Percentiles rank a stretch among this genome's conserved stretches.
phyloP scores from a whole-genome alignment of 139 green algal genomes.

The Nannochloris sp. region DNA sequence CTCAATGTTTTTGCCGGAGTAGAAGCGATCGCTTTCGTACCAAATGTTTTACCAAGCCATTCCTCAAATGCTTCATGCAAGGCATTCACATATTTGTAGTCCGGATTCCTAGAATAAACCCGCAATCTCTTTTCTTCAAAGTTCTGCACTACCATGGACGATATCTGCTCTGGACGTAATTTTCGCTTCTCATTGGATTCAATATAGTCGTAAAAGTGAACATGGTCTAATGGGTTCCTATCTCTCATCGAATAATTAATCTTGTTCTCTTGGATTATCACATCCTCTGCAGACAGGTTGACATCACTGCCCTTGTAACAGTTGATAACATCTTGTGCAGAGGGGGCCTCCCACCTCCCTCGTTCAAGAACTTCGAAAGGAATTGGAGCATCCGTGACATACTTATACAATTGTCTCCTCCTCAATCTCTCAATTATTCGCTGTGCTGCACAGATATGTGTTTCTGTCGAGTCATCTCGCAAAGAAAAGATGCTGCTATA shows the following conservation, averaged over 20 bases:
- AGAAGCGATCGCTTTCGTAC: neutral
- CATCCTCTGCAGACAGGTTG: constrained; percentile 35
- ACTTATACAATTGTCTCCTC: constrained; percentile 62
- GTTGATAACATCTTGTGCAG: constrained; percentile 26
- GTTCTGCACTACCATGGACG: constrained; percentile 20
- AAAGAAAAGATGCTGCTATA: neutral
- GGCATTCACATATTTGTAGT: constrained; percentile 14
- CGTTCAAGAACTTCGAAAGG: constrained; percentile 10
- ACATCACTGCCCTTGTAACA: constrained; percentile 25
- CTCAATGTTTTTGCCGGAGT: constrained; percentile 1
- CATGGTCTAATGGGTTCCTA: constrained; percentile 54
- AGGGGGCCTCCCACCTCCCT: constrained; percentile 8
- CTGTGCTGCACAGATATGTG: constrained; percentile 26
- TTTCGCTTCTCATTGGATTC: constrained; percentile 27
- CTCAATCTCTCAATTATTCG: constrained; percentile 45
- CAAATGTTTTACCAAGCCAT: constrained; percentile 20
- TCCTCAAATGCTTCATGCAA: constrained; percentile 33
- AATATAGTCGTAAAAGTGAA: constrained; percentile 53
- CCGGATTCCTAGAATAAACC: constrained; percentile 35
- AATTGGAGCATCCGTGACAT: constrained; percentile 39
- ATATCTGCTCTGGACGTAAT: constrained; percentile 33
- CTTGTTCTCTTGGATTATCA: constrained; percentile 50
- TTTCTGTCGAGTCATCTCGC: neutral
- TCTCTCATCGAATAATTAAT: constrained; percentile 51
- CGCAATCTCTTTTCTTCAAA: constrained; percentile 48